Conservation (phyloP, 805 yeast species). For the Kluyveromyces starmeri region DNA sequence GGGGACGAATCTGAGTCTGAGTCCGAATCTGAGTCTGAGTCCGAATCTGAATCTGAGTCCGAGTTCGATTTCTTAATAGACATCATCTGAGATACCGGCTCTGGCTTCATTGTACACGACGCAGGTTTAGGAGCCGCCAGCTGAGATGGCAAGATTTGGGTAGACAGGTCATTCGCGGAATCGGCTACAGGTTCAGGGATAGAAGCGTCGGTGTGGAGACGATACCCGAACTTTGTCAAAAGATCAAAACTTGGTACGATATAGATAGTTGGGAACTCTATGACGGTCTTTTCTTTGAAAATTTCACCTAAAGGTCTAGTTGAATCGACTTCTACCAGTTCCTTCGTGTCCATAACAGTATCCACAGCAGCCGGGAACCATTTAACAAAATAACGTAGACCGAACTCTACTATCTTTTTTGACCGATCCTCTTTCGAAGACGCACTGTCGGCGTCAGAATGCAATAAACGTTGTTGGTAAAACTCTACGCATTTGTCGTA, state of each 20-base stretch:
- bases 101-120: too few relatives aligned
- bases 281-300: slow-evolving; percentile 48
- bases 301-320: slow-evolving; percentile 36
- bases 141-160: too few relatives aligned
- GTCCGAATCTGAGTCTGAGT: background rate
- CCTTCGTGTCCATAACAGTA: slow-evolving; percentile 26
- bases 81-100: too few relatives aligned
- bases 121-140: too few relatives aligned
- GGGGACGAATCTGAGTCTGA: background rate
- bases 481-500: slow-evolving; percentile 21
- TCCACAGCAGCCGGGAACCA: slow-evolving; percentile 28
- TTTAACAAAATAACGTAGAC: slow-evolving; percentile 20
- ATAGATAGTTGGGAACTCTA: slow-evolving; percentile 71
- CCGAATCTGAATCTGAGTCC: background rate
- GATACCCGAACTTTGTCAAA: background rate
- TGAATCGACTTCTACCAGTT: slow-evolving; percentile 33
- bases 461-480: slow-evolving; percentile 7
- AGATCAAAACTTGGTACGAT: slow-evolving; percentile 21
- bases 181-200: too few relatives aligned
- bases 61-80: slow-evolving; percentile 12
- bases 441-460: slow-evolving; percentile 6
- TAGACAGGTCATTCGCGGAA: too few relatives aligned
- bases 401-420: slow-evolving; percentile 8
- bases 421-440: slow-evolving; percentile 11
- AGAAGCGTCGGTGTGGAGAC: background rate